Evolutionary conservation across 441 rosid species (phyloP), one percentile per base, ranked within the genome.

Genomic region (Cnidoscolus chayamansa): DNA sequence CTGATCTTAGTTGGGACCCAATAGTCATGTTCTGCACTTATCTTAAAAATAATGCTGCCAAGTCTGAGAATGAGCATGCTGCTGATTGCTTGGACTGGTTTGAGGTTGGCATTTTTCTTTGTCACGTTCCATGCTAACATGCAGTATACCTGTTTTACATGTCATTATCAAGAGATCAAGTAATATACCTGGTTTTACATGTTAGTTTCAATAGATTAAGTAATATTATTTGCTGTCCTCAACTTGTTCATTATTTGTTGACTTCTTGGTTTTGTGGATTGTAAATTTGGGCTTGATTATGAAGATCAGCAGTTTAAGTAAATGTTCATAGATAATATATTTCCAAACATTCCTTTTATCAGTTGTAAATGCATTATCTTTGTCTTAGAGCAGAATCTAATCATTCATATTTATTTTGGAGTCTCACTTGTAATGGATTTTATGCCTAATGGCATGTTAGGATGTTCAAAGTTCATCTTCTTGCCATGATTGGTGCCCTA

Each of bases 1-100:
- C 87, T 69, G 84, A 81, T 70, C 75, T 90, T 67, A 88, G 86
- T 74, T 96, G 98, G 99, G 96, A 91, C 81, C 97, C 98, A 16
- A 58, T 96, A 58, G 82, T 83, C 76, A 81, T 96, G 97, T 91
- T 93, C 81, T 93, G 92, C 82, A 79, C 88, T 72, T 89, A 91
- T 87, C 94, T 96, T 68, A 86, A 81, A 81, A 86, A 81, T 74
- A 84, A 76, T 77, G 74, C 80, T 75, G 74, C 84, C 73, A 87
- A 74, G 66, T 71, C 83, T 71, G 84, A 82, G 68, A 73, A 82
- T 63, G 83, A 81, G 49, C 79, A 77, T 78, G 80, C 78, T 72
- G 74, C 73, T 12, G 77, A 80, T 74, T 78, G 78, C 78, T 83
- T 83, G 69, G 98, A 96, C 79, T 90, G 97, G 97, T 96, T 91